A percentile compares a stretch with the other conserved stretches of the same genome.
phyloP scores from a whole-genome alignment of 2,329 filamentous ascomycete species.

The Mycosphaerella sp. region DNA sequence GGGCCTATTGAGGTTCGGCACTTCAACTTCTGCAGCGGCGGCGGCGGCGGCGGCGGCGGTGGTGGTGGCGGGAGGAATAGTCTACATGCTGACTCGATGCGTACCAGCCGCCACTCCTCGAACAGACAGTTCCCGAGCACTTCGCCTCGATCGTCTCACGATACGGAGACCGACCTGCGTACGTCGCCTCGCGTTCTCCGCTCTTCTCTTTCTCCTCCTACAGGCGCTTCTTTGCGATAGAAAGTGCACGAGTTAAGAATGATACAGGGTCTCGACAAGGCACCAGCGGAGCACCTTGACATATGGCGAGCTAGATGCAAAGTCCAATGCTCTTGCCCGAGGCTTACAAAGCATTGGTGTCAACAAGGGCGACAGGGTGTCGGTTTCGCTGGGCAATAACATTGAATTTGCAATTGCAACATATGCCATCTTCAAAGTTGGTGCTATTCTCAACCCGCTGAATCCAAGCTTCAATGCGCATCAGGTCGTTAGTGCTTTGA shows the following conservation, averaged over 20 bases:
- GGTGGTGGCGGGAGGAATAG: too few species aligned
- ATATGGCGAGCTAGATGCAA: slow-evolving; percentile 66
- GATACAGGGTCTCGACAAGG: slow-evolving; percentile 50
- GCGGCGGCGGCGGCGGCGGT: too few species aligned
- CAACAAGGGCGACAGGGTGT: slow-evolving; percentile 74
- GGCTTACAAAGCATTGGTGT: slow-evolving; percentile 66
- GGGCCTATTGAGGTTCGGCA: slow-evolving; percentile 29
- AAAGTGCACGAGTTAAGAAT: slow-evolving; percentile 7
- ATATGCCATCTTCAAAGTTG: slow-evolving; percentile 89
- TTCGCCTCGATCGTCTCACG: slow-evolving; percentile 59
- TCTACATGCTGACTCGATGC: background rate
- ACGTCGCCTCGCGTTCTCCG: slow-evolving; percentile 20
- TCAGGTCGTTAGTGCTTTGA: slow-evolving; percentile 73
- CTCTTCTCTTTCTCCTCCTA: background rate
- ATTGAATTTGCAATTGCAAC: slow-evolving; percentile 77
- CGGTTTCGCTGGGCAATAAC: slow-evolving; percentile 78
- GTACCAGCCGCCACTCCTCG: slow-evolving; percentile 57
- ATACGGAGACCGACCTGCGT: slow-evolving; percentile 60
- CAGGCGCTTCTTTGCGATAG: background rate
- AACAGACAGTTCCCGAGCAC: slow-evolving; percentile 65
- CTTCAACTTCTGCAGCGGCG: background rate
- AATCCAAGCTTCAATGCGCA: slow-evolving; percentile 80
- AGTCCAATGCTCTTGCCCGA: slow-evolving; percentile 68
- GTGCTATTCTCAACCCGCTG: slow-evolving; percentile 84
- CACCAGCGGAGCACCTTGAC: slow-evolving; percentile 62